These are phyloP conservation scores for Geotrichum citri-aurantii DNA, from an alignment of 1,139 yeast species.

Conservation along the genomic window DNA sequence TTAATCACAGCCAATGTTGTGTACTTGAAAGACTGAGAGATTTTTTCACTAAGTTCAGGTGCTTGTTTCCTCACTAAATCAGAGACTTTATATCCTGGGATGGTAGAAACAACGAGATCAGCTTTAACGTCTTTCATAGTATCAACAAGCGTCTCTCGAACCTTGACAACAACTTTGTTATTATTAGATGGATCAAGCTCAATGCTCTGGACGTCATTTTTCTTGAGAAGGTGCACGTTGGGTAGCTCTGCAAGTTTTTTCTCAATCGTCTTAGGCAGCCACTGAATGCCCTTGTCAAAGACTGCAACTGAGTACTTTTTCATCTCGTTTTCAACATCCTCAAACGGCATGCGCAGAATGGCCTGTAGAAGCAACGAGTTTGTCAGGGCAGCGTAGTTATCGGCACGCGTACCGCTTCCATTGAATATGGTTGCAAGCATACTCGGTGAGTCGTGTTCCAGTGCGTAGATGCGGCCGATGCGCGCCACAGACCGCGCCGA, in stretches of 20 bases:
- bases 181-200: neutral
- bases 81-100: conserved; percentile 26
- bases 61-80: conserved; percentile 19
- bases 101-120: conserved; percentile 31
- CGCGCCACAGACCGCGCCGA: conserved; percentile 54
- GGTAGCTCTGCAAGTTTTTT: conserved; percentile 40
- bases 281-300: conserved; percentile 32
- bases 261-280: conserved; percentile 34
- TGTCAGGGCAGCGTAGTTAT: conserved; percentile 26
- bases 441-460: conserved; percentile 58
- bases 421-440: conserved; percentile 41
- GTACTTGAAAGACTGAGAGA: conserved; percentile 25
- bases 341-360: conserved; percentile 22
- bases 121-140: conserved; percentile 15
- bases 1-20: conserved; percentile 37
- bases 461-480: conserved; percentile 40
- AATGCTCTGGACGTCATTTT: conserved; percentile 21
- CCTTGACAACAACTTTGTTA: neutral
- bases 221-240: conserved; percentile 42
- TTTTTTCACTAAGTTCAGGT: conserved; percentile 19
- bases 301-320: conserved; percentile 29
- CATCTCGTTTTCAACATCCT: conserved; percentile 21
- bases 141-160: conserved; percentile 5
- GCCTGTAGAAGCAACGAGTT: conserved; percentile 29
- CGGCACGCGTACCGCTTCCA: conserved; percentile 30